phyloP scores from a whole-genome alignment of 1,139 yeast genomes.

The Arxiozyma bovina region DNA sequence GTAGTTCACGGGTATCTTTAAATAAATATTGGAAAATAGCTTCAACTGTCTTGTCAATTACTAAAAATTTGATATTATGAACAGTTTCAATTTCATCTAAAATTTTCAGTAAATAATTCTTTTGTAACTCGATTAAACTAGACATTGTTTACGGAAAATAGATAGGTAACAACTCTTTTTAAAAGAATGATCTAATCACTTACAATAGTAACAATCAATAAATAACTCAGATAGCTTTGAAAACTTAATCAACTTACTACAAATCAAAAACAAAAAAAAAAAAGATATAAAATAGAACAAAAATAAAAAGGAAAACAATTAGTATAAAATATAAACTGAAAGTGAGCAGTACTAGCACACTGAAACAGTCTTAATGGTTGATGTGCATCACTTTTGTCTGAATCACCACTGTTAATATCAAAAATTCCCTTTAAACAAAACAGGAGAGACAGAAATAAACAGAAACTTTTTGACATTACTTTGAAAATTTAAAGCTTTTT shows the following conservation, averaged over 20 bases:
- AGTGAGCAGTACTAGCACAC: background rate
- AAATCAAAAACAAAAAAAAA: too few species aligned
- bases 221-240: background rate
- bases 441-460: background rate
- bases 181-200: background rate
- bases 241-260: too few species aligned
- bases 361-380: background rate
- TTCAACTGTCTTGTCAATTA: conserved; percentile 36
- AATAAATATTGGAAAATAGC: conserved; percentile 31
- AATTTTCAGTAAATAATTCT: conserved; percentile 19
- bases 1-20: conserved; percentile 31
- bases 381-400: background rate
- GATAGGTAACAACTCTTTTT: background rate
- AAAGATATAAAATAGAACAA: too few species aligned
- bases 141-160: conserved; percentile 18
- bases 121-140: conserved; percentile 27
- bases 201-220: background rate
- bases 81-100: conserved; percentile 25
- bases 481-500: background rate
- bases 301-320: too few species aligned
- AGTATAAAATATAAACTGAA: background rate
- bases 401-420: background rate
- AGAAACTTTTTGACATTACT: too few species aligned
- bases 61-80: conserved; percentile 35
- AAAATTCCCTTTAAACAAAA: background rate